Base-by-base conservation (phyloP, 2,329 filamentous ascomycete species). In the Penicillium frequentans region DNA sequence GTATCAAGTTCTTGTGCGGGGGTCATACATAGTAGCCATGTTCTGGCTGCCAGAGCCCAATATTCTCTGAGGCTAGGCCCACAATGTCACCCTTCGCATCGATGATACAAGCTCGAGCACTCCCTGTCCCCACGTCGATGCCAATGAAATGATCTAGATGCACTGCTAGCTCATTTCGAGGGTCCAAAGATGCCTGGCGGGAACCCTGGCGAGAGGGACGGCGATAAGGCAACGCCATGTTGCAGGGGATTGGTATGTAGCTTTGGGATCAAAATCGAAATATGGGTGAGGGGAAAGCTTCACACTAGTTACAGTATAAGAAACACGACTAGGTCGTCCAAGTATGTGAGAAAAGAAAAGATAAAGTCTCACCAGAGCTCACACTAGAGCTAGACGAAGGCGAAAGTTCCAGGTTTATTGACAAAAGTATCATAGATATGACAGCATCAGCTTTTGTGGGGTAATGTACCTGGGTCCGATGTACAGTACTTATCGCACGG, bases 71-170 rank as follows among this genome's bases (percentile, higher is more conserved):
- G 23, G 89, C 87, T 63, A 92, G 64, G 26, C 79, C 80, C 33
- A 89, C 84, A 77, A 99, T 98, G 71, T 97, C 91, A 52, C 95
- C 95, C 42, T 89, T 87, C 60, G 87, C 84, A 73, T 98, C 91
- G 76, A 99, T 96, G 72, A 99, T 91, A 77, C 95, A 98, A 54
- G 95, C 95, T 72, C 95, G 86, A 39, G 93, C 95, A 73, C 91
- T 96, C 55, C 95, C 95, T 21, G 95, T 99, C 52, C 95, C 95
- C 50, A 99, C 93, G 78, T 99, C 95, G 66, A 99, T 91, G 59
- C 93, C 93, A 70, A 98, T 86, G 72, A 84, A 87, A 69, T 87
- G 84, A 66, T 85, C 82, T 63, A 81, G 73, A 58, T 84, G 81
- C 42, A 82, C 77, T 56, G 79, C 79, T 52, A 86, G 75, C 65